Base-by-base conservation (phyloP, 495 filamentous ascomycete species). In the Penicillium cosmopolitanum region DNA sequence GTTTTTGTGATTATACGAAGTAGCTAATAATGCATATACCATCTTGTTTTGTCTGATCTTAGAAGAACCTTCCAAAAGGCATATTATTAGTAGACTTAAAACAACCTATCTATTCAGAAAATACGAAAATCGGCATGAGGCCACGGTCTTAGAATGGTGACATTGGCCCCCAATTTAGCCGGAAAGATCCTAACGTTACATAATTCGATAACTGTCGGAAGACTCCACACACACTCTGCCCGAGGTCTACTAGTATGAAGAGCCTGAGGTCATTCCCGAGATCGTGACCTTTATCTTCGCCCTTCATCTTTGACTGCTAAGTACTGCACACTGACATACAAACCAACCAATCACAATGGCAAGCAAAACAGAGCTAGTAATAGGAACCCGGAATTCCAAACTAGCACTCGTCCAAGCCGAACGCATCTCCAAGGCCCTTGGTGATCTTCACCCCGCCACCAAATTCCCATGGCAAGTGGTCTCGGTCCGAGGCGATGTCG, bases 321-420 rank as follows among this genome's bases (percentile, higher is more conserved):
- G 4, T n/a, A 44, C 7, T 16, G n/a, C n/a, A 44, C 11, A 48
- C 21, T 12, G 18, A 23, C 11, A 19, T 9, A 16, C 16, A 3
- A 5, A 44, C 16, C 15, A 44, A 16, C 8, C 42, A 19, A 16
- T 8, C 15, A 19, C 16, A 12, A 48, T 48, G 46, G 3, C 18
- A 48, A 19, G 6, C 21, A 48, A 48, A 28, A 4, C 23, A 28
- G 19, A 59, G 25, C 31, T 59, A 15, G 31, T 56, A 57, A 82
- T 95, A 58, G 91, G 91, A 74, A 90, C 90, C 16, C 88, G 91
- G 35, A 81, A 83, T 51, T 92, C 88, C 23, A 78, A 82, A 21
- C 83, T 95, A 12, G 91, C 91, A 11, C 78, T 91, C 11, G 73
- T 85, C 28, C 91, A 95, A 68, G 83, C 88, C 43, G 78, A 90